Percentiles rank a stretch among this genome's conserved stretches.
Conservation (phyloP, 306 rosid genomes). For the Glycine tomentella region DNA sequence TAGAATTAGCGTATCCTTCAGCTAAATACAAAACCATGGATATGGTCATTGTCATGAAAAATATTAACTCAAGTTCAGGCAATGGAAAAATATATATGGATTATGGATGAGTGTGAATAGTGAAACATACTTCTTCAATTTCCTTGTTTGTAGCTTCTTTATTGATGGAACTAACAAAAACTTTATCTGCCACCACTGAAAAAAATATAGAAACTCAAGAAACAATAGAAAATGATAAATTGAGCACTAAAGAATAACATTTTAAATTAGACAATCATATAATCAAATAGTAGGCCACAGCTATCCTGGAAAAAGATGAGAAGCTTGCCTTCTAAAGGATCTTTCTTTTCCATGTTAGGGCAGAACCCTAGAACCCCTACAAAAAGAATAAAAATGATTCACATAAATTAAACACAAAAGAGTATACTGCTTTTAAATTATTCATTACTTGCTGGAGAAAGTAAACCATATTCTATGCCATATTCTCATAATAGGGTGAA, state of each 20-base stretch:
- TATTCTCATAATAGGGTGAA: neutral
- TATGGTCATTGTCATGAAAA: constrained; percentile 30
- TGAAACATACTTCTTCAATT: constrained; percentile 74
- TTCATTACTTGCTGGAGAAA: constrained; percentile 21
- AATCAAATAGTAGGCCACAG: constrained; percentile 31
- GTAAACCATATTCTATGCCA: constrained; percentile 9
- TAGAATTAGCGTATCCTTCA: constrained; percentile 40
- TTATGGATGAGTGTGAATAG: constrained; percentile 33
- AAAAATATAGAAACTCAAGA: constrained; percentile 40
- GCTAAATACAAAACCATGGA: constrained; percentile 34
- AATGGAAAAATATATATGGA: constrained; percentile 42
- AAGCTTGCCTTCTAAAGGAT: constrained; percentile 36
- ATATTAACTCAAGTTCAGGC: constrained; percentile 43
- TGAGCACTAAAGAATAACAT: neutral
- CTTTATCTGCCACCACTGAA: constrained; percentile 66
- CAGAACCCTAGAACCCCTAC: constrained; percentile 28
- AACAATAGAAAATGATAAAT: constrained; percentile 30
- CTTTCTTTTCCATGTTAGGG: constrained; percentile 50
- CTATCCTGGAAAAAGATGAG: constrained; percentile 36
- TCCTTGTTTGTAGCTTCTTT: constrained; percentile 68
- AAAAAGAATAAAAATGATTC: constrained; percentile 37
- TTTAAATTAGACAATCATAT: constrained; percentile 23
- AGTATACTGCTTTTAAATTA: constrained; percentile 8
- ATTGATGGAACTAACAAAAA: constrained; percentile 71
- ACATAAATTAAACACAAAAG: constrained; percentile 7